phyloP scores from a whole-genome alignment of 2,329 filamentous ascomycete species.

The Penicillium sumatraense region DNA sequence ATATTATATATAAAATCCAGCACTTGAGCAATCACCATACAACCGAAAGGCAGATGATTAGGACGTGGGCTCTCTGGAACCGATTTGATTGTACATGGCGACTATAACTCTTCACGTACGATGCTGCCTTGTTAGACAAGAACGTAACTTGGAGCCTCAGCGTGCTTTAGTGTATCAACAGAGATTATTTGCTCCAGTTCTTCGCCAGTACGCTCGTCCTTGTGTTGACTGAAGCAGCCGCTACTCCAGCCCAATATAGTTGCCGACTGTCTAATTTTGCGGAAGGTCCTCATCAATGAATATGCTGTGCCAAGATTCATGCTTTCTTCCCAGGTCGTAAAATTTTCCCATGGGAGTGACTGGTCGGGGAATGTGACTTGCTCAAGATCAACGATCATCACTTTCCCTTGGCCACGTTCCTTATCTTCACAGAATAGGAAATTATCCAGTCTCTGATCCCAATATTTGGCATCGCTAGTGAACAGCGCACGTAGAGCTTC shows the following conservation, averaged over 20 bases:
- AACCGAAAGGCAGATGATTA: no score
- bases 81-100: background rate
- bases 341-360: background rate
- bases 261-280: background rate
- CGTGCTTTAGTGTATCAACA: background rate
- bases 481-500: conserved; percentile 2
- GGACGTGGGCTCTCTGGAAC: no score
- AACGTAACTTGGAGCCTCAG: no score
- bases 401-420: background rate
- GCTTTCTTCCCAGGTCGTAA: background rate
- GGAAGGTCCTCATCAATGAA: background rate
- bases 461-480: conserved; percentile 7
- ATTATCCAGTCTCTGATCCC: conserved; percentile 11
- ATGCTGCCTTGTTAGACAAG: no score
- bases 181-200: background rate
- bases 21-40: no score
- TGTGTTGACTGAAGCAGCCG: background rate
- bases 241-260: background rate
- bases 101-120: no score
- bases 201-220: background rate
- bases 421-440: conserved; percentile 9
- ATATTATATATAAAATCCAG: no score
- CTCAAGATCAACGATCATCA: conserved; percentile 12
- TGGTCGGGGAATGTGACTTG: conserved; percentile 9
- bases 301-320: conserved; percentile 2